These are phyloP conservation scores for Penicillium sumatraense DNA, from an alignment of 2,329 filamentous ascomycete species.

Conservation along the genomic window DNA sequence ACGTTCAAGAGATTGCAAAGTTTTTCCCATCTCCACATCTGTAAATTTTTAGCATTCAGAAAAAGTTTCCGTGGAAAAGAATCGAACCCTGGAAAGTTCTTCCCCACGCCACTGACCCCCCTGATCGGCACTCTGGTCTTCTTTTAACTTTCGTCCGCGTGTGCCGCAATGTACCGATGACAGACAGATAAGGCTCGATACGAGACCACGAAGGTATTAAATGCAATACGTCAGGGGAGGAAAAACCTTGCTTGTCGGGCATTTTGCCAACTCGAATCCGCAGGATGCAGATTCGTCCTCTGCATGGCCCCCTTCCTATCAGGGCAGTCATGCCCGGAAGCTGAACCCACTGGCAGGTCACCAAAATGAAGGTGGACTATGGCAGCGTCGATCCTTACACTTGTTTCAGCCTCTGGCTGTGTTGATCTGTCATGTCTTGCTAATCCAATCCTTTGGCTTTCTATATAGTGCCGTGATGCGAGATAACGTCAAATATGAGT, in stretches of 20 bases:
- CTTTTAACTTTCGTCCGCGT: slow-evolving; percentile 15
- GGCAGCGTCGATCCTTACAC: slow-evolving; percentile 13
- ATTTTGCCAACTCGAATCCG: slow-evolving; percentile 1
- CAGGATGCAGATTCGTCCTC: slow-evolving; percentile 3
- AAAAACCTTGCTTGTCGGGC: neutral
- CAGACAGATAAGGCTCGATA: slow-evolving; percentile 5
- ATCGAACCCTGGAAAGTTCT: slow-evolving; percentile 13
- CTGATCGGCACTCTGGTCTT: slow-evolving; percentile 18
- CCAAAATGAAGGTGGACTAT: neutral
- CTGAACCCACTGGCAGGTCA: neutral
- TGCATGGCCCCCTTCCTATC: slow-evolving; percentile 3
- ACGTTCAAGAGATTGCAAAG: neutral
- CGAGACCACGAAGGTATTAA: neutral
- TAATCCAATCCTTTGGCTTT: neutral
- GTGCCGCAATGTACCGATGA: slow-evolving; percentile 9
- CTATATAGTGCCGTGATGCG: neutral
- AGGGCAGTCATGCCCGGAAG: neutral
- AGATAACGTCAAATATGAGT: neutral
- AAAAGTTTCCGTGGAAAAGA: neutral
- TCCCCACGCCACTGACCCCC: slow-evolving; percentile 6
- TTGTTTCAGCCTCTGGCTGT: slow-evolving; percentile 11
- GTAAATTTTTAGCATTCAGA: neutral
- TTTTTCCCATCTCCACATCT: neutral
- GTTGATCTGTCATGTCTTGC: slow-evolving; percentile 5
- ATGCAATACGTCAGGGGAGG: neutral